Evolutionary conservation across 495 filamentous ascomycete genomes (phyloP).

Genomic region (Penicillium steckii): DNA sequence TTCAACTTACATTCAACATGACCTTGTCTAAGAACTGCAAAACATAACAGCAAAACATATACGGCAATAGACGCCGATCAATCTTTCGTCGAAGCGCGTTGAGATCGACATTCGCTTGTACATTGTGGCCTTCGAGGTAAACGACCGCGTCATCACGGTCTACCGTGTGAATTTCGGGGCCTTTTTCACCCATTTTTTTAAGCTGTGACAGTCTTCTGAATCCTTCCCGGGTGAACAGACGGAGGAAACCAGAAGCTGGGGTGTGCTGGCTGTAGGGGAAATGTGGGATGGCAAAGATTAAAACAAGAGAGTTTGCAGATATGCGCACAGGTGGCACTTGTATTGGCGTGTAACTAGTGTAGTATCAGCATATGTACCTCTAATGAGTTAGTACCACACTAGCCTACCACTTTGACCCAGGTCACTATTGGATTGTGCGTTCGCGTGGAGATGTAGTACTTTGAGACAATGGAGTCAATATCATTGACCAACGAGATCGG

Average conservation of each 20-base stretch:
- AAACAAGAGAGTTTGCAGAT: neutral
- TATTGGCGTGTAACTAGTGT: neutral
- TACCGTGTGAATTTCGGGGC: constrained; percentile 4
- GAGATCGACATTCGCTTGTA: constrained; percentile 11
- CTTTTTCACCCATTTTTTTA: constrained; percentile 13
- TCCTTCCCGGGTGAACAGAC: neutral
- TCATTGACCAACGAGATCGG: neutral
- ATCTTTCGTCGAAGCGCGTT: constrained; percentile 38
- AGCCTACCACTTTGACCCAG: neutral
- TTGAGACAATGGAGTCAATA: neutral
- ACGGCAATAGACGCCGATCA: constrained; percentile 50
- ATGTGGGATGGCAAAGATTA: neutral
- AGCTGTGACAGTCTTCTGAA: neutral
- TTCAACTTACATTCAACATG: constrained; percentile 52
- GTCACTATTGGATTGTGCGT: neutral
- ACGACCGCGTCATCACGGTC: constrained; percentile 33
- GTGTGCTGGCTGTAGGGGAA: neutral
- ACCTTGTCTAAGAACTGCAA: constrained; percentile 70
- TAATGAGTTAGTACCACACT: neutral
- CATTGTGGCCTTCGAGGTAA: constrained; percentile 30
- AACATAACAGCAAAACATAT: constrained; percentile 61
- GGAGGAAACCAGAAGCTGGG: neutral
- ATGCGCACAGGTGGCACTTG: neutral
- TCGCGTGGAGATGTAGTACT: neutral
- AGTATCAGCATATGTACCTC: neutral